These are phyloP conservation scores for Cadophora luteo-olivacea DNA, from an alignment of 2,329 filamentous ascomycete genomes.

Conservation along the genomic window DNA sequence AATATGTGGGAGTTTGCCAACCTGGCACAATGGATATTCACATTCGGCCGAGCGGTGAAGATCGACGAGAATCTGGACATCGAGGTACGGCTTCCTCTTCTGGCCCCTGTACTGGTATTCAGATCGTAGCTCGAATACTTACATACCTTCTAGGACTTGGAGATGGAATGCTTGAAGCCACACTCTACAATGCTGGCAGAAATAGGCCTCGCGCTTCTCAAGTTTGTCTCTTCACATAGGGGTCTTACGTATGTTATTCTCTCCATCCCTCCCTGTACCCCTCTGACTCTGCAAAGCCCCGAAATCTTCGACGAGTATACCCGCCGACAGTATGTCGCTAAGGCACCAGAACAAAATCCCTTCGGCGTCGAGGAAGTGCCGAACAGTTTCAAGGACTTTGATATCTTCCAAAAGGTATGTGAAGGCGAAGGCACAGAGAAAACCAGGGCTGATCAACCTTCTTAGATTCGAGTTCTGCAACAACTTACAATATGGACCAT, in stretches of 20 bases:
- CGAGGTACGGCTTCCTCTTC: constrained; percentile 66
- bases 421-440: constrained; percentile 39
- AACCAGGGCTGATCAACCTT: constrained; percentile 52
- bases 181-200: constrained; percentile 77
- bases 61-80: constrained; percentile 89
- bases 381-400: constrained; percentile 78
- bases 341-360: constrained; percentile 79
- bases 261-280: neutral
- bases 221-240: constrained; percentile 92
- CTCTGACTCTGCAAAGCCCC: constrained; percentile 58
- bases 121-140: constrained; percentile 20
- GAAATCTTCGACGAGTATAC: constrained; percentile 95
- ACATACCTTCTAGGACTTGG: constrained; percentile 72
- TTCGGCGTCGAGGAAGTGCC: constrained; percentile 81
- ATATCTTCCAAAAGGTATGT: constrained; percentile 77
- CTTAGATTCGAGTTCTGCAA: constrained; percentile 76
- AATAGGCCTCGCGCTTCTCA: constrained; percentile 85
- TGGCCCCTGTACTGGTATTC: constrained; percentile 9
- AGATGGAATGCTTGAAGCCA: constrained; percentile 85
- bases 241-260: constrained; percentile 77
- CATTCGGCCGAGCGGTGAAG: constrained; percentile 89
- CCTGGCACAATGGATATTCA: constrained; percentile 89
- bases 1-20: constrained; percentile 97
- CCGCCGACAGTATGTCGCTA: constrained; percentile 85
- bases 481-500: constrained; percentile 91